Percentiles rank a stretch among this genome's conserved stretches.
Conservation (phyloP, 2,329 filamentous ascomycete species). For the Bipolaris zeicola region DNA sequence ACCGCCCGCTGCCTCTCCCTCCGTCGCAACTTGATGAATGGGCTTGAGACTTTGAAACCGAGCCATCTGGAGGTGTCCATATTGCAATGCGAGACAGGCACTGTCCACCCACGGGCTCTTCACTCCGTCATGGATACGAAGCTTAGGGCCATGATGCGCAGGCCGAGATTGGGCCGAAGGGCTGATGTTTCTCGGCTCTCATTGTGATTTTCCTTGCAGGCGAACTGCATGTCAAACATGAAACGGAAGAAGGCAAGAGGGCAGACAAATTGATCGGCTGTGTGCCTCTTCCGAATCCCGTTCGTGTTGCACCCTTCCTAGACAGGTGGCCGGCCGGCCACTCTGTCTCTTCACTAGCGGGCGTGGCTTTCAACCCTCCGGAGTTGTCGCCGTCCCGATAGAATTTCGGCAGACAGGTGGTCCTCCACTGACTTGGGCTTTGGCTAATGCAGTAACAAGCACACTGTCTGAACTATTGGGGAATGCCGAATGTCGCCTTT, state of each 20-base stretch:
- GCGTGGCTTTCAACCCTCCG: slow-evolving; percentile 14
- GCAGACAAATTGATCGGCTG: background rate
- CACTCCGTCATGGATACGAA: background rate
- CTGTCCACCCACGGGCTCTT: background rate
- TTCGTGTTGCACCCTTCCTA: slow-evolving; percentile 2
- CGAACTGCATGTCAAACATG: background rate
- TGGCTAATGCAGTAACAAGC: slow-evolving; percentile 10
- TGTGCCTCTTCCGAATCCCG: background rate
- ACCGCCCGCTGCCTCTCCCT: background rate
- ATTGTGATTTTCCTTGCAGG: background rate
- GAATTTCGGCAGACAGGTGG: slow-evolving; percentile 1
- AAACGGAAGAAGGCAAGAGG: background rate
- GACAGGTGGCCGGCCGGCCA: background rate
- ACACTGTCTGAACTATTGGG: slow-evolving; percentile 8
- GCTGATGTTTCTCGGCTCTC: background rate
- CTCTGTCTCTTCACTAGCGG: background rate
- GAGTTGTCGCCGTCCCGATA: slow-evolving; percentile 28
- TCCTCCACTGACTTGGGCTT: slow-evolving; percentile 9
- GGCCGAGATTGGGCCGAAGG: slow-evolving; percentile 7
- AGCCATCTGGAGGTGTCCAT: background rate
- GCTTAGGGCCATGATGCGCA: background rate
- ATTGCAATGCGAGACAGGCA: slow-evolving; percentile 3
- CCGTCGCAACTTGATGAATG: background rate
- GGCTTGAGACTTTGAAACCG: slow-evolving; percentile 4
- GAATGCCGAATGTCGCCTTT: background rate